Conservation (phyloP, 1,139 yeast genomes). For the Yamadazyma pseudoaaseri region DNA sequence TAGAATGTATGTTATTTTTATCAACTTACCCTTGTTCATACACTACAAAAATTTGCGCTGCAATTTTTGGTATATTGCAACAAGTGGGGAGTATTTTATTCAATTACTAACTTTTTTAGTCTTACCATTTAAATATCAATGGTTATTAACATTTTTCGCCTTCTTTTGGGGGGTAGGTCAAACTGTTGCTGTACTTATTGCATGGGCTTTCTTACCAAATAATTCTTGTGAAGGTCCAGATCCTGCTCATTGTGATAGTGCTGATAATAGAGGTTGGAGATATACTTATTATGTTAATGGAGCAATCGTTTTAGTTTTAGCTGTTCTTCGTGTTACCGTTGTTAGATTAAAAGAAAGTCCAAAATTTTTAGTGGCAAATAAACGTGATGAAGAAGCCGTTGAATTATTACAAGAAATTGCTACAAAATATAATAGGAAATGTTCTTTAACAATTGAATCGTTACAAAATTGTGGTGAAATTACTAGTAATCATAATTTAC, state of each 20-base stretch:
- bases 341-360: constrained; percentile 56
- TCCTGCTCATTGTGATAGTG: constrained; percentile 39
- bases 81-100: too few relatives aligned
- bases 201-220: constrained; percentile 57
- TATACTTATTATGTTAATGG: constrained; percentile 56
- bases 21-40: too few relatives aligned
- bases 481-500: constrained; percentile 22
- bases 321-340: constrained; percentile 45
- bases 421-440: constrained; percentile 37
- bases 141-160: constrained; percentile 56
- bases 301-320: constrained; percentile 49
- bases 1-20: constrained; percentile 34
- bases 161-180: constrained; percentile 66
- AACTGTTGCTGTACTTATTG: constrained; percentile 50
- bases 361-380: constrained; percentile 51
- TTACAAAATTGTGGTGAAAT: constrained; percentile 45
- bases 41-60: too few relatives aligned
- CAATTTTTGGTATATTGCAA: background rate
- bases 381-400: constrained; percentile 53
- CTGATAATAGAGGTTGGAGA: constrained; percentile 59
- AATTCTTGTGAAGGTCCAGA: constrained; percentile 39
- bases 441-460: constrained; percentile 45
- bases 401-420: constrained; percentile 37
- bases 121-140: constrained; percentile 52
- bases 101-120: constrained; percentile 12